Evolutionary conservation across 2,329 filamentous ascomycete species (phyloP), one percentile per base, ranked within the genome.

Genomic region (Fonsecaea monophora): DNA sequence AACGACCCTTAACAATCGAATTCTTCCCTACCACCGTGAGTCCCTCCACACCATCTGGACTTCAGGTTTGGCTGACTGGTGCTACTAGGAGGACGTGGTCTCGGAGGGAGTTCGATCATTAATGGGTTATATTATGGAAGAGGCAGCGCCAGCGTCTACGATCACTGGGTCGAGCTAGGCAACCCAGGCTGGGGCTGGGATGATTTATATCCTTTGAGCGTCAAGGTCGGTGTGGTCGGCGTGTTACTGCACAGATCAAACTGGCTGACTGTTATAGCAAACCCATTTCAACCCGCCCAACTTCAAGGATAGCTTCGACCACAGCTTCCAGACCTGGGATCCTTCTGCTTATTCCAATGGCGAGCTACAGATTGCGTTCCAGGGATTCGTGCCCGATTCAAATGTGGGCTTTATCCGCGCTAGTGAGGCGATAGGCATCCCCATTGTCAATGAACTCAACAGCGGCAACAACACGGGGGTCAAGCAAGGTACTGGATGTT

Each of bases 361-460:
- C 5, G 50, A 55, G 37, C 38, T 77, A 1, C 66, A 77, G 64
- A 73, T 77, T 7, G 71, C 35, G 21, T 62, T 62, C 38, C 60
- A 62, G n/a, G 60, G 60, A 2, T 77, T 74, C 48, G 75, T 77
- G 7, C 72, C 75, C 0, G 65, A 71, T 3, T 75, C 74, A 4
- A 73, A 71, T 1, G 68, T 74, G 21, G 74, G 68, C 0, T 77
- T 77, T 25, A 71, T 77, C 13, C 37, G 69, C 25, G 75, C 75
- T 40, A 71, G 69, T 32, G 74, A 77, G 60, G 71, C 74, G 13
- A 68, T 71, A 5, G 68, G 73, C 15, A 74, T 77, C n/a, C 74
- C 75, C 0, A 73, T 77, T n/a, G 74, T 77, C 10, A 62, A 76
- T 9, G 76, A 78, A 18, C 67, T 77, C 8, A 77, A 78, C 64